Evolutionary conservation across 2,329 filamentous ascomycete species (phyloP), one percentile per base, ranked within the genome.

Genomic region (Penicillium brevicompactum): DNA sequence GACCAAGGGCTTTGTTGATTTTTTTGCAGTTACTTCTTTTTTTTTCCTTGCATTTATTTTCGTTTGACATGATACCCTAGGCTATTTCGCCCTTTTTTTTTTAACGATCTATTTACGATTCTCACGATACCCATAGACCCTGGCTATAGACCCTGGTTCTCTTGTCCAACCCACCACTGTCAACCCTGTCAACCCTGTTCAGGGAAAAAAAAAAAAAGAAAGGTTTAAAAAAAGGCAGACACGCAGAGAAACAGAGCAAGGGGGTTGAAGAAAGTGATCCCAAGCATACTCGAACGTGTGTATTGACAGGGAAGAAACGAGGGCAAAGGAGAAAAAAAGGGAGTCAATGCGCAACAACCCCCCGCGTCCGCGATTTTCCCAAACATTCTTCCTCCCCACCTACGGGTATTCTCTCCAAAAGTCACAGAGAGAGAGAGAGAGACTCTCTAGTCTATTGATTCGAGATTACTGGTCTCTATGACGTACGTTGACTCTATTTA

Each of bases 1-100:
- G 24, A 30, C 24, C 24, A 18, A 21, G 21, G 2, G 31, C 10
- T 5, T 34, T 37, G 1, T 13, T 18, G 18, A 13, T 16, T 14
- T 51, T 18, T 18, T 13, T 7, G n/a, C 14, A 34, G 14, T 65
- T 65, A 37, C 24, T 16, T 48, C 46, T 43, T 32, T 38, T 45
- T 22, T 37, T 53, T 27, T 27, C 24, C 8, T 27, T 6, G 24
- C 24, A 27, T 27, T 27, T 18, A 18, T 18, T 27, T 27, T 47
- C 32, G 40, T 34, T n/a, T 38, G 21, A 37, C 34, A 37, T 37
- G 34, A 37, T 37, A 37, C 34, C 34, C 34, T 37, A 37, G 34
- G 6, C 34, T 37, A n/a, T 6, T 37, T n/a, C 6, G 6, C n/a
- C n/a, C n/a, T n/a, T 37, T 7, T 11, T 42, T 24, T 18, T 37